These are phyloP conservation scores for Trichoderma sp. DNA, from an alignment of 2,329 filamentous ascomycete genomes.

Conservation along the genomic window DNA sequence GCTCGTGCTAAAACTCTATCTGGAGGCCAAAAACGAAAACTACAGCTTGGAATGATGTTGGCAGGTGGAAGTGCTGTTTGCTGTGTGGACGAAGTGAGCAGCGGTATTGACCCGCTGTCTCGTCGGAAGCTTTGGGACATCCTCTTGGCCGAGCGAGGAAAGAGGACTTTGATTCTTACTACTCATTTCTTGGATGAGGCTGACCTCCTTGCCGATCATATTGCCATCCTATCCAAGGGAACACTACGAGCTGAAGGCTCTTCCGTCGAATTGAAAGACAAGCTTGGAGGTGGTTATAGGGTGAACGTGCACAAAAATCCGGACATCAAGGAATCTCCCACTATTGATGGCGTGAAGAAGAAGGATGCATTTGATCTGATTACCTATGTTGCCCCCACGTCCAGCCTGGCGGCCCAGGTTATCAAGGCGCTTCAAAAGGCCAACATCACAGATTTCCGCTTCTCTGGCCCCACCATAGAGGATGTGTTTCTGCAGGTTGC, in stretches of 20 bases:
- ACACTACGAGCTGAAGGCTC: constrained; percentile 80
- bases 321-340: constrained; percentile 51
- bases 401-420: constrained; percentile 70
- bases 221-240: constrained; percentile 85
- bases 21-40: constrained; percentile 88
- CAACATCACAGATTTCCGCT: constrained; percentile 76
- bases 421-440: constrained; percentile 69
- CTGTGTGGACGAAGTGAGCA: constrained; percentile 89
- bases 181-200: constrained; percentile 96
- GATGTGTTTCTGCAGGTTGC: constrained; percentile 88
- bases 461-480: constrained; percentile 87
- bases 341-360: constrained; percentile 60
- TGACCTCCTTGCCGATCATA: constrained; percentile 85
- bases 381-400: constrained; percentile 72
- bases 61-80: constrained; percentile 87
- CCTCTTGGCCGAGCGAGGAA: constrained; percentile 78
- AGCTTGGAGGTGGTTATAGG: constrained; percentile 80
- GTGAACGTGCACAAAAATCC: constrained; percentile 71
- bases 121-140: constrained; percentile 95
- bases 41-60: constrained; percentile 94
- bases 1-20: constrained; percentile 78
- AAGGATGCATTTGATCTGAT: constrained; percentile 70
- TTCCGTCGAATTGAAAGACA: constrained; percentile 82
- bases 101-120: constrained; percentile 83
- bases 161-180: constrained; percentile 81